These are phyloP conservation scores for Mycocentrospora acerina DNA, from an alignment of 2,329 filamentous ascomycete genomes.

Conservation along the genomic window DNA sequence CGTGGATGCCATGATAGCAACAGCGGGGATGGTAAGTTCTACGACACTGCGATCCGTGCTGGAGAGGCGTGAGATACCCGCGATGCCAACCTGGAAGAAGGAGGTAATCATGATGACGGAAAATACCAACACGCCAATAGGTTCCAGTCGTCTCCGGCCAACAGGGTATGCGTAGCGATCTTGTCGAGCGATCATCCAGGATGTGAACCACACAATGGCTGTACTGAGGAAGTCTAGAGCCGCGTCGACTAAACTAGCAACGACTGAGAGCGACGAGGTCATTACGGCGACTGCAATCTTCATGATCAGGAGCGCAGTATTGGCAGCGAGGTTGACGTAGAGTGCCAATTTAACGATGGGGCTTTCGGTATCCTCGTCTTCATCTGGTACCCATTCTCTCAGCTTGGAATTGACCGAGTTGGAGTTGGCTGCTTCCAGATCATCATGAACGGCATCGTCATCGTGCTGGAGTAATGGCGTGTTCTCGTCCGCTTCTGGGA, in stretches of 20 bases:
- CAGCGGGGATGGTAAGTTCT: constrained; percentile 70
- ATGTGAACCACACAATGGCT: constrained; percentile 78
- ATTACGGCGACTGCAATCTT: constrained; percentile 77
- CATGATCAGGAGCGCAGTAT: constrained; percentile 70
- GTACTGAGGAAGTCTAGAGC: constrained; percentile 79
- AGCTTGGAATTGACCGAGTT: constrained; percentile 53
- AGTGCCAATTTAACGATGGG: constrained; percentile 84
- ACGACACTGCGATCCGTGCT: constrained; percentile 66
- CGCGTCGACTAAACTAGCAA: constrained; percentile 78
- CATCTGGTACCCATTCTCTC: constrained; percentile 66
- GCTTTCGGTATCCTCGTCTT: constrained; percentile 72
- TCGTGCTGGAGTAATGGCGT: constrained; percentile 58
- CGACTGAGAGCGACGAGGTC: constrained; percentile 78
- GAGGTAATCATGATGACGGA: constrained; percentile 84
- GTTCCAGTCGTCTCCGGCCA: constrained; percentile 74
- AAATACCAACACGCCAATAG: constrained; percentile 77
- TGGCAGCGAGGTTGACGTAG: constrained; percentile 80
- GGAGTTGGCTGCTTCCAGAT: constrained; percentile 47
- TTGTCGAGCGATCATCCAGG: constrained; percentile 69
- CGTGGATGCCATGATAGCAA: constrained; percentile 78
- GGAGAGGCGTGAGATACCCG: constrained; percentile 67
- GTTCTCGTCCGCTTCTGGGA: constrained; percentile 62
- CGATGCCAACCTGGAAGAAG: constrained; percentile 74
- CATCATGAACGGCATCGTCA: constrained; percentile 45
- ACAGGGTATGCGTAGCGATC: constrained; percentile 77